phyloP scores from a whole-genome alignment of 768 basidiomycete species.

The Rhodotorula graminis region DNA sequence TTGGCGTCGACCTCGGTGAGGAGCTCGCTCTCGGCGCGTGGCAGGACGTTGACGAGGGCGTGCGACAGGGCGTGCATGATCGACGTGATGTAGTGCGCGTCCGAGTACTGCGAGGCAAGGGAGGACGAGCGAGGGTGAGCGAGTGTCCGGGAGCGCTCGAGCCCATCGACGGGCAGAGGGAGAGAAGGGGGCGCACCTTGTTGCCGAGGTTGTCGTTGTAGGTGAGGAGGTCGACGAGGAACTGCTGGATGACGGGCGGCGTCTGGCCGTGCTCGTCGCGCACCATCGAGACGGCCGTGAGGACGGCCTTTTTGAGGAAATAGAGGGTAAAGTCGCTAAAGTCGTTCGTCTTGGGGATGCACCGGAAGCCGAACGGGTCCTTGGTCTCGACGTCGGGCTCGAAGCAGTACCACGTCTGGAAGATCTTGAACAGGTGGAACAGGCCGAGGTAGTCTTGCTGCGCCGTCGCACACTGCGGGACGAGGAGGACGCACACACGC shows the following conservation, averaged over 20 bases:
- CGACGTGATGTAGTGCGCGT: conserved; percentile 82
- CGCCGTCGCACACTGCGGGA: conserved; percentile 69
- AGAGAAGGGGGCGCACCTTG: conserved; percentile 56
- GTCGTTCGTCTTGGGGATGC: conserved; percentile 91
- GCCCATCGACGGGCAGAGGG: background rate
- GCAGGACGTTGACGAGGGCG: conserved; percentile 60
- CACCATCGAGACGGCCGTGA: conserved; percentile 77
- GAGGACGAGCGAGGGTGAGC: background rate
- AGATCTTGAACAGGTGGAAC: conserved; percentile 93
- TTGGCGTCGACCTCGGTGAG: conserved; percentile 50
- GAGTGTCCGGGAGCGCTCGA: background rate
- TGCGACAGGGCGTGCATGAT: conserved; percentile 76
- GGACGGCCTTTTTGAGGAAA: conserved; percentile 81
- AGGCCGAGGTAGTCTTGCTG: conserved; percentile 80
- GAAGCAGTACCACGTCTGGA: conserved; percentile 75
- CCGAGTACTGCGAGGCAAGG: conserved; percentile 62
- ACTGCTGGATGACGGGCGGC: conserved; percentile 74
- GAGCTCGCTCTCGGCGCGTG: conserved; percentile 58
- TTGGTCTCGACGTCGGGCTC: conserved; percentile 59
- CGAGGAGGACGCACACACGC: too few species aligned
- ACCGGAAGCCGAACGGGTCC: conserved; percentile 77
- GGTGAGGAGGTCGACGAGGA: conserved; percentile 84
- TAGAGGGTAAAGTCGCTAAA: conserved; percentile 88
- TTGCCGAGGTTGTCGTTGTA: conserved; percentile 94
- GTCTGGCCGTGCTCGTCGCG: conserved; percentile 83